These are phyloP conservation scores for Neophaeococcomyces aloes DNA, from an alignment of 2,329 filamentous ascomycete species.

Conservation along the genomic window DNA sequence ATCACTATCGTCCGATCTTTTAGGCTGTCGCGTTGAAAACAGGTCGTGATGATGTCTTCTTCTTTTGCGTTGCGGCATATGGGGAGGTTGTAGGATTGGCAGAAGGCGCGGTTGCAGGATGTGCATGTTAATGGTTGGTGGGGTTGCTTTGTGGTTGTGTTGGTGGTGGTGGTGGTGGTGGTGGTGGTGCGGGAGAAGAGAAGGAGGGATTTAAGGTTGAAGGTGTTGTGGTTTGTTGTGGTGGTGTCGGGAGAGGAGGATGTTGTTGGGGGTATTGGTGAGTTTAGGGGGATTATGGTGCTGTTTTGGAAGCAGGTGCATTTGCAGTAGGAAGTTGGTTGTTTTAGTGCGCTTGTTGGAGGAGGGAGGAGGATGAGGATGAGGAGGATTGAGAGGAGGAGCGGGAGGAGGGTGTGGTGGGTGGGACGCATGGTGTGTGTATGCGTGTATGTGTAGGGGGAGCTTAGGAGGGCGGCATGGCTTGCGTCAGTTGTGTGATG, in stretches of 20 bases:
- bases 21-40: conserved; percentile 58
- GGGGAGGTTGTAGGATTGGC: conserved; percentile 50
- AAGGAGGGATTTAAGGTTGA: too few species aligned
- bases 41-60: conserved; percentile 55
- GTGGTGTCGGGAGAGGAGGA: conserved; percentile 4
- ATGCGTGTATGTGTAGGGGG: neutral
- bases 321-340: conserved; percentile 58
- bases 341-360: conserved; percentile 5
- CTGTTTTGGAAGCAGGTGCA: conserved; percentile 59
- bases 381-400: conserved; percentile 4
- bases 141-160: conserved; percentile 3
- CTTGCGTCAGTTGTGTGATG: neutral
- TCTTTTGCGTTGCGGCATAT: conserved; percentile 51
- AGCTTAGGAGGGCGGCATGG: neutral
- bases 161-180: conserved; percentile 15
- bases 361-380: conserved; percentile 8
- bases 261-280: conserved; percentile 10
- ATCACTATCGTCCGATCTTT: conserved; percentile 58
- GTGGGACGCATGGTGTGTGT: neutral
- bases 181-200: conserved; percentile 11
- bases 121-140: conserved; percentile 43
- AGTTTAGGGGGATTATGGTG: conserved; percentile 55
- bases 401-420: neutral
- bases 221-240: too few species aligned
- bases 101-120: conserved; percentile 59